Base-by-base conservation (phyloP, 2,329 filamentous ascomycete species). In the Aspergillus pseudoglaucus region DNA sequence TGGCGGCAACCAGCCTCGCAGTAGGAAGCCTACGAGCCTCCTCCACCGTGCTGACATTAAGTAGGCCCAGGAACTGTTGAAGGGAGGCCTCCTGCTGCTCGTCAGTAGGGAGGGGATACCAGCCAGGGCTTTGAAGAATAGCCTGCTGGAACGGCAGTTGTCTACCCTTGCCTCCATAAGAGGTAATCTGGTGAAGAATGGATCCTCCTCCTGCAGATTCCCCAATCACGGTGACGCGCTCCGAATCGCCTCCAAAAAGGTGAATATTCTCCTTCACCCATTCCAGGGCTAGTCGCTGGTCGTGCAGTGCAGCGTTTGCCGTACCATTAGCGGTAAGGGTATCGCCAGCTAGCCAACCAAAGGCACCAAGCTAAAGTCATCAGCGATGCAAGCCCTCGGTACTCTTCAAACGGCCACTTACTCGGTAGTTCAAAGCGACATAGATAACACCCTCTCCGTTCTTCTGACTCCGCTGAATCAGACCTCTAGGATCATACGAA, bases 261-360 rank as follows among this genome's bases (percentile, higher is more conserved):
- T 74, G 64, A 46, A 81, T 80, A 50, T 80, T 66, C 37, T 73
- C 59, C 46, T 77, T 72, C 3, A 82, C 70, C 80, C 80, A 84
- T 54, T 81, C 67, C 6, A 84, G 63, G 20, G 77, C 78, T 15
- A 80, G 65, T 10, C 76, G 69, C 57, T 82, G 79, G 49, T 82
- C 78, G 45, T 73, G 66, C 0, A 80, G 62, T 2, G 70, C 78
- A 7, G 69, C 71, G 54, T 81, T 81, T 2, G 74, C 64, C 3
- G 66, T 67, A 3, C 74, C 75, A 49, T 71, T 63, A 15, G 60
- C 54, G 27, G 71, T 66, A 40, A 75, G 65, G 20, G 62, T 73
- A 17, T 70, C 67, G 38, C 71, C 77, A 9, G 67, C 68, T 45
- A 75, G 60, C 64, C 66, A 78, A 4, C 75, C 75, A 56, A 77